Conservation (phyloP, 2,329 filamentous ascomycete species). For the Fusarium sp. region DNA sequence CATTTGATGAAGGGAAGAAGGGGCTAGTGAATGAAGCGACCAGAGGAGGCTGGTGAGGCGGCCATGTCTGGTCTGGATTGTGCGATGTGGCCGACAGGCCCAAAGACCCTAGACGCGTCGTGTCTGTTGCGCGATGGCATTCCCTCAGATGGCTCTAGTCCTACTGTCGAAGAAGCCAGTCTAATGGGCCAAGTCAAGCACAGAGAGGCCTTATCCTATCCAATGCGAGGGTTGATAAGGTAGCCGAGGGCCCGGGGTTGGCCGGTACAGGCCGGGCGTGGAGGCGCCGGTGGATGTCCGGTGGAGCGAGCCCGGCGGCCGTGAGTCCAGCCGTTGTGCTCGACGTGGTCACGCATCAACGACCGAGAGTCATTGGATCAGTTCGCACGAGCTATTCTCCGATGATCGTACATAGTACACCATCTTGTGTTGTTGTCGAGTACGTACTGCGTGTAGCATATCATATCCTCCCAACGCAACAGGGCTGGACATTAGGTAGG, state of each 20-base stretch:
- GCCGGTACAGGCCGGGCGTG: constrained; percentile 34
- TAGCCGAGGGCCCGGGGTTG: constrained; percentile 27
- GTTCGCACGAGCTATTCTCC: constrained; percentile 34
- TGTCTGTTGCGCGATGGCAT: constrained; percentile 6
- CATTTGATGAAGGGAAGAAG: background rate
- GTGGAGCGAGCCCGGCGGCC: constrained; percentile 39
- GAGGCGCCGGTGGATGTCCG: constrained; percentile 32
- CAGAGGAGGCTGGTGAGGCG: constrained; percentile 3
- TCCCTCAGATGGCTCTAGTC: constrained; percentile 7
- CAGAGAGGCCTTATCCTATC: constrained; percentile 14
- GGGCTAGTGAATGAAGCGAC: background rate
- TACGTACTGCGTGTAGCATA: background rate
- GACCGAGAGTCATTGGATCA: constrained; percentile 34
- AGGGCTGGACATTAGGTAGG: background rate
- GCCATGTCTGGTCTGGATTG: constrained; percentile 9
- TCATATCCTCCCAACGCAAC: background rate
- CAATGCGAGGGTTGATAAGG: constrained; percentile 22
- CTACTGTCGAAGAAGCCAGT: background rate
- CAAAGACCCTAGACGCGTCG: constrained; percentile 10
- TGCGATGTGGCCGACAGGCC: constrained; percentile 11
- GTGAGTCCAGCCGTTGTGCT: constrained; percentile 39
- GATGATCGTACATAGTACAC: constrained; percentile 27
- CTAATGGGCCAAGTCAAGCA: background rate
- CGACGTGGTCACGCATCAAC: constrained; percentile 45
- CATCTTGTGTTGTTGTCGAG: constrained; percentile 1